Conservation (phyloP, 805 yeast genomes). For the Sungouiella thailandica region DNA sequence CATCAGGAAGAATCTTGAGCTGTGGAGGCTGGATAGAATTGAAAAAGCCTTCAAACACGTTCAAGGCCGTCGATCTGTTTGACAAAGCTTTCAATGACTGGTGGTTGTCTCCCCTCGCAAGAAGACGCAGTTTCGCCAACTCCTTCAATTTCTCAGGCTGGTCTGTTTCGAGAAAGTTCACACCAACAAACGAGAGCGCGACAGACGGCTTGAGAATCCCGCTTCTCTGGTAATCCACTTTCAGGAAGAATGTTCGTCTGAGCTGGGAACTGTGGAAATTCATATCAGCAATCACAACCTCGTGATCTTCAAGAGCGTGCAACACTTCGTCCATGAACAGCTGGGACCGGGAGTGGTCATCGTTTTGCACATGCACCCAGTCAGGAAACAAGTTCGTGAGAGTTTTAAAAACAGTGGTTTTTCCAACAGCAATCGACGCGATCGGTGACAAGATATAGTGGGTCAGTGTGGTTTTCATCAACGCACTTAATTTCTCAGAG, state of each 20-base stretch:
- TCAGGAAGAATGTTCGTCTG: constrained; percentile 59
- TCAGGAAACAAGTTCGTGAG: constrained; percentile 49
- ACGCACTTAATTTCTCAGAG: constrained; percentile 11
- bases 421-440: constrained; percentile 93
- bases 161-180: constrained; percentile 53
- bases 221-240: constrained; percentile 40
- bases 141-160: constrained; percentile 36
- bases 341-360: constrained; percentile 50
- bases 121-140: constrained; percentile 56
- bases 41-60: constrained; percentile 71
- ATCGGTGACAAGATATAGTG: constrained; percentile 68
- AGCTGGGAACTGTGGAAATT: constrained; percentile 74
- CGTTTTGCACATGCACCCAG: constrained; percentile 82
- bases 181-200: constrained; percentile 56
- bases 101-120: constrained; percentile 78
- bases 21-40: constrained; percentile 52
- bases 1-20: too few species aligned
- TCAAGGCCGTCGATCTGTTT: constrained; percentile 45
- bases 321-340: constrained; percentile 47
- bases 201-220: constrained; percentile 32
- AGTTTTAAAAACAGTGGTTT: constrained; percentile 73
- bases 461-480: constrained; percentile 18
- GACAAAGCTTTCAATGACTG: constrained; percentile 65
- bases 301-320: constrained; percentile 23
- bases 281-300: constrained; percentile 70